Evolutionary conservation across 1,284 basidiomycete genomes (phyloP).

Genomic region (Hemileia vastatrix): DNA sequence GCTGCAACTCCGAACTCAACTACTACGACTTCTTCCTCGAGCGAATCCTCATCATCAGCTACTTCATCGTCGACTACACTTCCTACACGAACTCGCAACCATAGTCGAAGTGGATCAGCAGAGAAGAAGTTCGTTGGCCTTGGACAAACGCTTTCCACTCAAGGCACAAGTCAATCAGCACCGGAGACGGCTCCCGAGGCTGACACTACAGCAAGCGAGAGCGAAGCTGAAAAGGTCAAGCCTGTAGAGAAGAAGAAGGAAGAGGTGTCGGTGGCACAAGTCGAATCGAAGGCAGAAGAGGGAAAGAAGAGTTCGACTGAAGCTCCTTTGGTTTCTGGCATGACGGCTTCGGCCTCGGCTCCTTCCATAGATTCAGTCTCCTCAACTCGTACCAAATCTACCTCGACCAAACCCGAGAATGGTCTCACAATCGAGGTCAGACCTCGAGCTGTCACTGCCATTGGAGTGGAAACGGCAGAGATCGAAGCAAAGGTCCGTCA

Average conservation of each 20-base stretch:
- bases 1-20: background rate
- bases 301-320: background rate
- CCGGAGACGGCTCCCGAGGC: background rate
- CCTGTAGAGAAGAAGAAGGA: background rate
- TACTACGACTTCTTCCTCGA: too few relatives aligned
- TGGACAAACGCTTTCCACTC: background rate
- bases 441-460: background rate
- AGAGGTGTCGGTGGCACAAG: background rate
- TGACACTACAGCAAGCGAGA: background rate
- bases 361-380: background rate
- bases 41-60: background rate
- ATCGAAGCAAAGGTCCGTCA: background rate
- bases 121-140: background rate
- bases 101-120: background rate
- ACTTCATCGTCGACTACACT: background rate
- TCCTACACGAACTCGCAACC: background rate
- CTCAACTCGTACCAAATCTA: background rate
- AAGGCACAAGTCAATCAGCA: background rate
- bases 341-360: background rate
- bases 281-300: background rate
- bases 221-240: background rate
- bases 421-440: background rate
- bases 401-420: background rate
- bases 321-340: background rate
- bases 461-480: background rate